A percentile compares a stretch with the other conserved stretches of the same genome.
phyloP scores from a whole-genome alignment of 306 rosid species.

The Malus sieversii region DNA sequence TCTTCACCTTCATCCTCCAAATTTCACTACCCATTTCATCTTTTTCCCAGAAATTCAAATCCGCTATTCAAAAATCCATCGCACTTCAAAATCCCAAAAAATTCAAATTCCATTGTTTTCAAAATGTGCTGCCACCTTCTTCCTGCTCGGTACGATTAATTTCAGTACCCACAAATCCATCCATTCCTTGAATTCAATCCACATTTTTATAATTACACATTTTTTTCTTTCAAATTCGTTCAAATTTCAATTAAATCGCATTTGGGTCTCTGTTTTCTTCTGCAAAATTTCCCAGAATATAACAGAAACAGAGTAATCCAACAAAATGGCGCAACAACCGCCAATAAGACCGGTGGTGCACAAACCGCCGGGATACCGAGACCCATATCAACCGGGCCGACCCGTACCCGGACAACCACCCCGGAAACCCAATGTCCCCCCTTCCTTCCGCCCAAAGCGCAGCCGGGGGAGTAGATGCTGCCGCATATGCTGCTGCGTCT shows the following conservation, averaged over 20 bases:
- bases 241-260: background rate
- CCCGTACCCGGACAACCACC: slow-evolving; percentile 14
- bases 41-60: background rate
- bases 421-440: slow-evolving; percentile 38
- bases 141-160: background rate
- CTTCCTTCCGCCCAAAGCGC: slow-evolving; percentile 25
- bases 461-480: slow-evolving; percentile 25
- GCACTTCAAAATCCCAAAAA: background rate
- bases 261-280: background rate
- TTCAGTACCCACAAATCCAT: background rate
- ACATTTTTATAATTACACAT: background rate
- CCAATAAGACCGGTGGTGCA: slow-evolving; percentile 39
- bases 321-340: slow-evolving; percentile 32
- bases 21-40: background rate
- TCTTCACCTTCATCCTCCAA: background rate
- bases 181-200: background rate
- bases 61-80: background rate
- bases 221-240: background rate
- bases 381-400: slow-evolving; percentile 9
- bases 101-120: background rate
- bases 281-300: background rate
- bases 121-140: background rate
- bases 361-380: slow-evolving; percentile 69
- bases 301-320: background rate
- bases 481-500: slow-evolving; percentile 43